These are phyloP conservation scores for Tulasnella sp. DNA, from an alignment of 768 basidiomycete genomes.

Conservation along the genomic window DNA sequence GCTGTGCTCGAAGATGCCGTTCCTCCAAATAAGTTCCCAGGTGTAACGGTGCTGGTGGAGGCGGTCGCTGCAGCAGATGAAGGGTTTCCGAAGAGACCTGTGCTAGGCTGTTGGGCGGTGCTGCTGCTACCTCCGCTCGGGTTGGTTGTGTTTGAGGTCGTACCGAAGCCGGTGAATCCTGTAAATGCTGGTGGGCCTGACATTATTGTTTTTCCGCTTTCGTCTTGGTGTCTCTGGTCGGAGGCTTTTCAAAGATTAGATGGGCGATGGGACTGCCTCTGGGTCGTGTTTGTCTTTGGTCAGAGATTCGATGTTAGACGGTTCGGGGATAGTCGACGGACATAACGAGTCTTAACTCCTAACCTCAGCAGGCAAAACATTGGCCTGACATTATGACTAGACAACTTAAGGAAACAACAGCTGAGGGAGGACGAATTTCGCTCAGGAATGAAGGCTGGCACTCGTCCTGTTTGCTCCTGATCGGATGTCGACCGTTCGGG, in stretches of 20 bases:
- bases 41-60: constrained; percentile 45
- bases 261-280: not conserved
- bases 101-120: constrained; percentile 14
- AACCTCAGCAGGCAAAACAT: too few relatives aligned
- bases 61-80: constrained; percentile 72
- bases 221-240: not conserved
- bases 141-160: not conserved
- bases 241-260: not conserved
- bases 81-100: constrained; percentile 57
- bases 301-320: not conserved
- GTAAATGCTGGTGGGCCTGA: not conserved
- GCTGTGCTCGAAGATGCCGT: constrained; percentile 51
- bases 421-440: too few relatives aligned
- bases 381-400: too few relatives aligned
- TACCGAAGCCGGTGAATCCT: constrained; percentile 25
- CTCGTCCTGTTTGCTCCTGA: not conserved
- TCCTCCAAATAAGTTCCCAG: constrained; percentile 75
- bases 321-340: not conserved
- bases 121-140: constrained; percentile 18
- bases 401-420: too few relatives aligned
- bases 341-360: not conserved
- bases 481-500: not conserved
- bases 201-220: not conserved
- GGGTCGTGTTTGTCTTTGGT: not conserved
- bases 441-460: too few relatives aligned